These are phyloP conservation scores for Cyberlindnera veronae DNA, from an alignment of 805 yeast species.

Conservation along the genomic window DNA sequence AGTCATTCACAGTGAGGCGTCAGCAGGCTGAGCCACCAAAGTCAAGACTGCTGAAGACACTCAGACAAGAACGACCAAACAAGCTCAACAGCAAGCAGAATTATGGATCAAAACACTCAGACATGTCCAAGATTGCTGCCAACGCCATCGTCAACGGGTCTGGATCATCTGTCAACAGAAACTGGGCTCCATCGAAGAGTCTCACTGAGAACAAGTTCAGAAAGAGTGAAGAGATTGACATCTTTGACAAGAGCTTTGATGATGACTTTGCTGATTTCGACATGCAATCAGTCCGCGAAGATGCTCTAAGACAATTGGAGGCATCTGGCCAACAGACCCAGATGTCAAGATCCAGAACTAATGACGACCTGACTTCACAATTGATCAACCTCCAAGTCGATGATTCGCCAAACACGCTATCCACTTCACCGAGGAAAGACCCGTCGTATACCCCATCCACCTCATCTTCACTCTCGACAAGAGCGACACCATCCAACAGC, in stretches of 20 bases:
- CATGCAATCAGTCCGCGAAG: slow-evolving; percentile 20
- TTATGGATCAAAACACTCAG: slow-evolving; percentile 14
- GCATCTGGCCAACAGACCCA: slow-evolving; percentile 23
- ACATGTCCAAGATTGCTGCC: slow-evolving; percentile 29
- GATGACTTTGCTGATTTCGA: slow-evolving; percentile 23
- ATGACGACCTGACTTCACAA: slow-evolving; percentile 8
- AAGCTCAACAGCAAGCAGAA: slow-evolving; percentile 15
- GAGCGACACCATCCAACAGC: no score
- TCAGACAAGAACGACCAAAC: slow-evolving; percentile 28
- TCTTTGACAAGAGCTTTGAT: slow-evolving; percentile 26
- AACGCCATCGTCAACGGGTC: slow-evolving; percentile 8
- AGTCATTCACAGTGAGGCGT: slow-evolving; percentile 24
- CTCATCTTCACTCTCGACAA: slow-evolving; percentile 5
- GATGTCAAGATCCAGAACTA: slow-evolving; percentile 15
- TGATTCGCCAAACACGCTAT: slow-evolving; percentile 3
- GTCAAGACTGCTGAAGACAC: slow-evolving; percentile 32
- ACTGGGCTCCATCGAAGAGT: slow-evolving; percentile 26
- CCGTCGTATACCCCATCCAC: slow-evolving; percentile 1
- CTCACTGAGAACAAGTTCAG: slow-evolving; percentile 1
- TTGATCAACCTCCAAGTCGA: neutral
- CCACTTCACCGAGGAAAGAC: slow-evolving; percentile 10
- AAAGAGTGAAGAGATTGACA: slow-evolving; percentile 18
- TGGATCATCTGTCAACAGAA: slow-evolving; percentile 6
- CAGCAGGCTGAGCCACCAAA: slow-evolving; percentile 21
- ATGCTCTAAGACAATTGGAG: slow-evolving; percentile 26